Evolutionary conservation across 1,284 basidiomycete species (phyloP).

Genomic region (Melanopsichium pennsylvanicum): DNA sequence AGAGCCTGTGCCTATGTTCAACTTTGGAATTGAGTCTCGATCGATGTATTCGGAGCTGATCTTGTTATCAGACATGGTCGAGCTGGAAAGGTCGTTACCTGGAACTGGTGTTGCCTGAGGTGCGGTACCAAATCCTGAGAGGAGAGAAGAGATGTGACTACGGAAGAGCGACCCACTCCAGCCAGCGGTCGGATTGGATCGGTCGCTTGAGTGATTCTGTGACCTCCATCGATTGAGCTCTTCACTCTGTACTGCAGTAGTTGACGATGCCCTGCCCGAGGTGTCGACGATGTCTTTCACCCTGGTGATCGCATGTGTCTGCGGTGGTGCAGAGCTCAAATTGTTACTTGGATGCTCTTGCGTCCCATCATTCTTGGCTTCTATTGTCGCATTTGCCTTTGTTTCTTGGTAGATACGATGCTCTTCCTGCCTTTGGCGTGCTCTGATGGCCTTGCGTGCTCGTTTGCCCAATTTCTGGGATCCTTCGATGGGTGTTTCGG

Average conservation of each 20-base stretch:
- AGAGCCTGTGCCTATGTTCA: not conserved
- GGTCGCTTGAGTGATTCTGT: not conserved
- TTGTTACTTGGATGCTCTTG: no score
- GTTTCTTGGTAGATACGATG: conserved; percentile 9
- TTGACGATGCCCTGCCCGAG: not conserved
- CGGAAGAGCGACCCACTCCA: conserved; percentile 28
- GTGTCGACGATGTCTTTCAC: conserved; percentile 16
- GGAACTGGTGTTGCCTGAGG: conserved; percentile 7
- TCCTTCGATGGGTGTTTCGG: not conserved
- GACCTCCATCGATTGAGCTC: conserved; percentile 2
- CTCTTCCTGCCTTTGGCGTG: conserved; percentile 17
- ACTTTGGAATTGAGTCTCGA: not conserved
- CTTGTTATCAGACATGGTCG: not conserved
- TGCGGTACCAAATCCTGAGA: conserved; percentile 18
- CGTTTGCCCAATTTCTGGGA: conserved; percentile 31
- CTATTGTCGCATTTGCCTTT: conserved; percentile 4
- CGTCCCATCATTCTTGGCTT: not conserved
- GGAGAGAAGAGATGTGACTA: conserved; percentile 23
- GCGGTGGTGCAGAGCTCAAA: no score
- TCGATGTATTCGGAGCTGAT: no score
- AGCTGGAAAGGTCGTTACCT: not conserved
- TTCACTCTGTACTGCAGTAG: not conserved
- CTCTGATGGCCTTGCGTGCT: conserved; percentile 24
- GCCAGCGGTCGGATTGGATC: conserved; percentile 7
- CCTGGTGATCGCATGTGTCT: conserved; percentile 4